These are phyloP conservation scores for Aureobasidium pullulans DNA, from an alignment of 2,329 filamentous ascomycete genomes.

Conservation along the genomic window DNA sequence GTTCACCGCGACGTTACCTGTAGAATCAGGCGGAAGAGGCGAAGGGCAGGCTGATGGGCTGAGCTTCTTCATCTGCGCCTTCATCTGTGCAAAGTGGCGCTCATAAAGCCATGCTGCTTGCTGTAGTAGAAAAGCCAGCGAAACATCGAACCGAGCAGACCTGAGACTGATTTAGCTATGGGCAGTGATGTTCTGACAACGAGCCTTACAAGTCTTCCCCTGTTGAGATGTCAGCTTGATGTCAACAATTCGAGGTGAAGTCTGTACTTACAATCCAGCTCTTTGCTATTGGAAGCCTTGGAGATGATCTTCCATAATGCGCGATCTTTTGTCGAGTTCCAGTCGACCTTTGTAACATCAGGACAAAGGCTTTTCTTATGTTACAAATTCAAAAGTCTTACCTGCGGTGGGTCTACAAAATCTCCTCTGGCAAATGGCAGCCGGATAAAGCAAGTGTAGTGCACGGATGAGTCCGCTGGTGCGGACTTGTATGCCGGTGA, in stretches of 20 bases:
- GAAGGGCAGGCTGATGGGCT: conserved; percentile 52
- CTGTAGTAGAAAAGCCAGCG: conserved; percentile 80
- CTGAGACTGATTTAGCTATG: conserved; percentile 32
- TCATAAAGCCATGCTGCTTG: conserved; percentile 94
- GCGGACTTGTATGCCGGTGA: conserved; percentile 7
- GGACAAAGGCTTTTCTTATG: neutral
- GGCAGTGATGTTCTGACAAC: neutral
- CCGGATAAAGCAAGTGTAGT: conserved; percentile 71
- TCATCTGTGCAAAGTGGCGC: conserved; percentile 79
- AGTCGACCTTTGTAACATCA: conserved; percentile 58
- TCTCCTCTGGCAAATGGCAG: conserved; percentile 81
- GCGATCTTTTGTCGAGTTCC: conserved; percentile 81
- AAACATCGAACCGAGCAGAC: conserved; percentile 72
- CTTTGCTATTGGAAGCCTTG: conserved; percentile 65
- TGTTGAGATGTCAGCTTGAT: conserved; percentile 28
- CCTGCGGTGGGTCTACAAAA: conserved; percentile 84
- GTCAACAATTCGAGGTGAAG: conserved; percentile 9
- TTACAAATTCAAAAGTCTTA: conserved; percentile 37
- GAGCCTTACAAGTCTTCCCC: conserved; percentile 65
- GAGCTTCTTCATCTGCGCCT: conserved; percentile 78
- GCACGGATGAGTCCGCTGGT: conserved; percentile 19
- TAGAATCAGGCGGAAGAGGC: conserved; percentile 42
- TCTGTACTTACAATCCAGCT: conserved; percentile 68
- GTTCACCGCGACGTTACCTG: conserved; percentile 32
- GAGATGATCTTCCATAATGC: conserved; percentile 86